Evolutionary conservation across 805 yeast genomes (phyloP).

Genomic region (Metschnikowia borealis): DNA sequence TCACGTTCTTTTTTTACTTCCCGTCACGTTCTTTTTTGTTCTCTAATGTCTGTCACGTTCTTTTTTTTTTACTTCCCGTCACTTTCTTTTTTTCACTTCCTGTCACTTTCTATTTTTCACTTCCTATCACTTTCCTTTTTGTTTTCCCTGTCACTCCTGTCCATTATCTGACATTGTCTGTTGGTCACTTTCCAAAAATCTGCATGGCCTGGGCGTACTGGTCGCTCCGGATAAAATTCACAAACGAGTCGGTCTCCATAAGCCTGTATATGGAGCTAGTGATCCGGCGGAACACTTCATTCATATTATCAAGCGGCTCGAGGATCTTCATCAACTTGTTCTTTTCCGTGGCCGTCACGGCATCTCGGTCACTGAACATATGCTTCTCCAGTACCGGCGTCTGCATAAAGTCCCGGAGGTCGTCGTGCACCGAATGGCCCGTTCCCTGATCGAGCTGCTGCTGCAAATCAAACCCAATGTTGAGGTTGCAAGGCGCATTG

Average conservation of each 20-base stretch:
- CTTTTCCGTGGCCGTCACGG: neutral
- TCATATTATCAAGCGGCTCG: slow-evolving; percentile 6
- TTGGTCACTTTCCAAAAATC: slow-evolving; percentile 1
- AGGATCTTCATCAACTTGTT: slow-evolving; percentile 7
- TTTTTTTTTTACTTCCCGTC: no score
- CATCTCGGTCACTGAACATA: neutral
- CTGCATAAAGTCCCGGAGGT: slow-evolving; percentile 10
- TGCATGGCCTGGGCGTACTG: slow-evolving; percentile 19
- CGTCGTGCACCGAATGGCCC: neutral
- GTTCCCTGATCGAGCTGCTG: slow-evolving; percentile 33
- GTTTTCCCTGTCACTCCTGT: no score
- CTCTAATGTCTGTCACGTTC: no score
- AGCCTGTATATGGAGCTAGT: slow-evolving; percentile 48
- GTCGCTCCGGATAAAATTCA: slow-evolving; percentile 51
- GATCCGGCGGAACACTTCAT: slow-evolving; percentile 44
- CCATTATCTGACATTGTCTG: neutral
- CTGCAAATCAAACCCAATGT: slow-evolving; percentile 56
- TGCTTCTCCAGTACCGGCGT: slow-evolving; percentile 11
- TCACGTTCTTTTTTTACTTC: no score
- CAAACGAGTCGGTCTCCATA: slow-evolving; percentile 72
- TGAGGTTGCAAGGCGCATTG: slow-evolving; percentile 67
- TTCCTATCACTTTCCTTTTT: no score
- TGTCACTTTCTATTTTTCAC: no score
- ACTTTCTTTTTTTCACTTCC: no score
- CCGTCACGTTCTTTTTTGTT: no score